These are phyloP conservation scores for Cicer pinnatifidum DNA, from an alignment of 306 rosid species.

Conservation along the genomic window DNA sequence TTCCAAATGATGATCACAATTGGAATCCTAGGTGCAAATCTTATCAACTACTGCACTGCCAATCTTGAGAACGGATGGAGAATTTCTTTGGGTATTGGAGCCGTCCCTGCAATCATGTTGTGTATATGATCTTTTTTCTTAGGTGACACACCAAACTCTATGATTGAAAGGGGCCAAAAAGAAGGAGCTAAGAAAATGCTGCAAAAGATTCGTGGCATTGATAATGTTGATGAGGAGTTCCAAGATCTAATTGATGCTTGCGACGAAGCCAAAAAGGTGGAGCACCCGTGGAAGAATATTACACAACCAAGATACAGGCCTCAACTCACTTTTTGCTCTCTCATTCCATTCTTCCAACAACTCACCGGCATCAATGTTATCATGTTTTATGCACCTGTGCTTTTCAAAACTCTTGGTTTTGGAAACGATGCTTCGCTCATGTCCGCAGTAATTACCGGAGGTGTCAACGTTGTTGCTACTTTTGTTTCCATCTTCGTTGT, in stretches of 20 bases:
- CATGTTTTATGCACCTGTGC: conserved; percentile 11
- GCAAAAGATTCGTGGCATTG: conserved; percentile 1
- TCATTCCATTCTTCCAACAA: not conserved
- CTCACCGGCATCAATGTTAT: not conserved
- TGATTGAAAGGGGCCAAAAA: not conserved
- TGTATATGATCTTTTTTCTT: not conserved
- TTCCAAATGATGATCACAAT: too few species aligned
- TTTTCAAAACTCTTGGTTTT: not conserved
- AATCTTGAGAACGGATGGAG: too few species aligned
- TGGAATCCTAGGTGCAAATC: too few species aligned
- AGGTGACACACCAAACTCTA: conserved; percentile 7
- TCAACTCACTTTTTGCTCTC: conserved; percentile 2
- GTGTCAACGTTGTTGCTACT: not conserved
- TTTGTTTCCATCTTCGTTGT: not conserved
- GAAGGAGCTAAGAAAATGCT: not conserved
- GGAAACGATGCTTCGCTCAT: not conserved
- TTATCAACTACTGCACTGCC: too few species aligned
- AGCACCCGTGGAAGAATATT: not conserved
- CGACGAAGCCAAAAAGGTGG: conserved; percentile 2
- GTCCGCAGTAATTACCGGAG: not conserved
- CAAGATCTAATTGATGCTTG: not conserved
- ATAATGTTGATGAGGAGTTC: not conserved
- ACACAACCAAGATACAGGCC: not conserved
- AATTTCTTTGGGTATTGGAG: too few species aligned
- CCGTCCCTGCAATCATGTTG: conserved; percentile 3